Conservation (phyloP, 2,329 filamentous ascomycete genomes). For the Fusarium napiforme region DNA sequence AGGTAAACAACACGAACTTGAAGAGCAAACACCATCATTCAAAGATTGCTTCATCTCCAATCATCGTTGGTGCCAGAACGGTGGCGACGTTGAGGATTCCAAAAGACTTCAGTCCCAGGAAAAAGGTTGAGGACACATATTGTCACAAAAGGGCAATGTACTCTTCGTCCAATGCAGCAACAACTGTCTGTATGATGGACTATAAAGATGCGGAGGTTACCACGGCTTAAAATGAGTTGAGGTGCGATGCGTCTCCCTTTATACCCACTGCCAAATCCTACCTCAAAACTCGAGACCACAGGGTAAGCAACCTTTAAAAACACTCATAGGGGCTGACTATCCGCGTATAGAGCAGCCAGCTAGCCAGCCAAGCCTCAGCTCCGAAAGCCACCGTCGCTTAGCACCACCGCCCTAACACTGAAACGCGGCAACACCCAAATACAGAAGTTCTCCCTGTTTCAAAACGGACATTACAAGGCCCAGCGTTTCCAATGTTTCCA, state of each 20-base stretch:
- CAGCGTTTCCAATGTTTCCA: constrained; percentile 3
- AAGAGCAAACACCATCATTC: accelerated
- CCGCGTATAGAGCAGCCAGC: not conserved
- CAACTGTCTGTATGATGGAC: no score
- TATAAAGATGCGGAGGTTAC: not conserved
- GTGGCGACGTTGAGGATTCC: accelerated
- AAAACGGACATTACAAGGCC: constrained; percentile 4
- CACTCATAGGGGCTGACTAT: no score
- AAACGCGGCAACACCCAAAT: constrained; percentile 19
- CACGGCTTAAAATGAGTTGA: no score
- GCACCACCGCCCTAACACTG: not conserved
- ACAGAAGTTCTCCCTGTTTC: constrained; percentile 20
- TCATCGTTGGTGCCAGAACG: accelerated
- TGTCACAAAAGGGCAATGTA: no score
- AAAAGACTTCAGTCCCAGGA: accelerated
- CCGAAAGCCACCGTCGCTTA: not conserved
- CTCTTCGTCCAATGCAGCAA: accelerated
- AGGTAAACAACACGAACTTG: not conserved
- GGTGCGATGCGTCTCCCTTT: accelerated
- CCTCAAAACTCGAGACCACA: not conserved
- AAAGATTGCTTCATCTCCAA: accelerated
- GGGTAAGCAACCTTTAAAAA: not conserved
- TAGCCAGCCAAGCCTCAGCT: not conserved
- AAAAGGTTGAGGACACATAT: no score
- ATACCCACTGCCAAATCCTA: not conserved